These are phyloP conservation scores for Ceratonia siliqua DNA, from an alignment of 306 rosid species.

Conservation along the genomic window DNA sequence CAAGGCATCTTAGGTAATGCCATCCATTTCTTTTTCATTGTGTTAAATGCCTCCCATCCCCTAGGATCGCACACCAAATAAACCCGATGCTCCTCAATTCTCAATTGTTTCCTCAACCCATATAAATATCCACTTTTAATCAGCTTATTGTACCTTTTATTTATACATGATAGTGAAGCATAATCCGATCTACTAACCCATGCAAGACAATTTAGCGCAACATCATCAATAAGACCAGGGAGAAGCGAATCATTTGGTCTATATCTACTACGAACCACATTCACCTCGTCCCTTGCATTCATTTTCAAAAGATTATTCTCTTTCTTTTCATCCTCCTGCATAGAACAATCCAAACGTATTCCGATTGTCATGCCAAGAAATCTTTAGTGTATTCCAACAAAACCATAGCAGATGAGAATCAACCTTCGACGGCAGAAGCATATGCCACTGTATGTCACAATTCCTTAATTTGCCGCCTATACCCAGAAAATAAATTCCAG, in stretches of 20 bases:
- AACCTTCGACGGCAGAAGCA: slow-evolving; percentile 33
- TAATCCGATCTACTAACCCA: slow-evolving; percentile 70
- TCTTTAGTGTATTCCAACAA: slow-evolving; percentile 45
- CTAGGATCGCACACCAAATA: slow-evolving; percentile 84
- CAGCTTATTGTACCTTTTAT: slow-evolving; percentile 59
- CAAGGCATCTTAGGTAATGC: slow-evolving; percentile 87
- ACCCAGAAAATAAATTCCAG: slow-evolving; percentile 40
- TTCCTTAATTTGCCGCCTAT: slow-evolving; percentile 25
- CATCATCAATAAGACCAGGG: slow-evolving; percentile 87
- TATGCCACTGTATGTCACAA: slow-evolving; percentile 30
- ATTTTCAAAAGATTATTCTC: slow-evolving; percentile 37
- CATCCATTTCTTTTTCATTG: slow-evolving; percentile 68
- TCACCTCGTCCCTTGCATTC: slow-evolving; percentile 48
- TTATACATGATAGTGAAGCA: slow-evolving; percentile 62
- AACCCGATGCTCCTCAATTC: slow-evolving; percentile 76
- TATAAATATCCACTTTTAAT: slow-evolving; percentile 68
- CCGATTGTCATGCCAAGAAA: slow-evolving; percentile 48
- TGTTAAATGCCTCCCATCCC: slow-evolving; percentile 83
- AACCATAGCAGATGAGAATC: slow-evolving; percentile 37
- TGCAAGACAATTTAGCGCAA: slow-evolving; percentile 77
- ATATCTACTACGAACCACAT: slow-evolving; percentile 56
- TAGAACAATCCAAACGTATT: slow-evolving; percentile 37
- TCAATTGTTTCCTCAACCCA: slow-evolving; percentile 67
- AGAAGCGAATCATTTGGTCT: slow-evolving; percentile 76
- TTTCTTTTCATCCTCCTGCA: slow-evolving; percentile 48